Evolutionary conservation across 2,329 filamentous ascomycete genomes (phyloP).

Genomic region (Ustilaginoidea virens): DNA sequence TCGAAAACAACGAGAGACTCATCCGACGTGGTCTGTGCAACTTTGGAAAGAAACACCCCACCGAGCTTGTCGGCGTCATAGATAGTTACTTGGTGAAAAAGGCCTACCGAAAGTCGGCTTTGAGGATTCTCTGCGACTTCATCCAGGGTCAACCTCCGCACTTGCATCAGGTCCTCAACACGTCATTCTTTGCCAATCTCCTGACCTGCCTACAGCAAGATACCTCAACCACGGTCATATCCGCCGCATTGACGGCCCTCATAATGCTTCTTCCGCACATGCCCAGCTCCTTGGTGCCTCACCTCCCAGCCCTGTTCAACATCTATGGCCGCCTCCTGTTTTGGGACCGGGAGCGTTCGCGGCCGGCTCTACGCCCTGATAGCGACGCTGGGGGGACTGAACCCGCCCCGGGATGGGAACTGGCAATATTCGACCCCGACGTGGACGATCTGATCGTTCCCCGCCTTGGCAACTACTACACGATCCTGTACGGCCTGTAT

Average conservation of each 20-base stretch:
- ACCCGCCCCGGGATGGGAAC: constrained; percentile 40
- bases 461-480: constrained; percentile 62
- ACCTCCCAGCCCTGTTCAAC: constrained; percentile 62
- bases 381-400: constrained; percentile 19
- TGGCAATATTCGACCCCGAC: constrained; percentile 43
- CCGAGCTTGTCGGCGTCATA: constrained; percentile 49
- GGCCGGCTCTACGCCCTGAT: constrained; percentile 18
- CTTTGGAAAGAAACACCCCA: constrained; percentile 55
- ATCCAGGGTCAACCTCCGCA: constrained; percentile 66
- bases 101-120: constrained; percentile 44
- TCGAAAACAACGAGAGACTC: constrained; percentile 32
- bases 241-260: constrained; percentile 55
- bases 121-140: constrained; percentile 57
- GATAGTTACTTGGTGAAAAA: constrained; percentile 51
- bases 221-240: constrained; percentile 63
- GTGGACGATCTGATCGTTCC: constrained; percentile 46
- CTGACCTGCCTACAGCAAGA: constrained; percentile 62
- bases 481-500: constrained; percentile 68
- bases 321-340: constrained; percentile 69
- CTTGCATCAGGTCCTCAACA: constrained; percentile 57
- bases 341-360: constrained; percentile 47
- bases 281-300: constrained; percentile 51
- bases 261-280: constrained; percentile 77
- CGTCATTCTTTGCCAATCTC: constrained; percentile 54
- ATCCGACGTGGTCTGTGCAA: constrained; percentile 35